Evolutionary conservation across 1,284 basidiomycete genomes (phyloP), one percentile per base, ranked within the genome.

Genomic region (Austroboletus olivaceoglutinosus): DNA sequence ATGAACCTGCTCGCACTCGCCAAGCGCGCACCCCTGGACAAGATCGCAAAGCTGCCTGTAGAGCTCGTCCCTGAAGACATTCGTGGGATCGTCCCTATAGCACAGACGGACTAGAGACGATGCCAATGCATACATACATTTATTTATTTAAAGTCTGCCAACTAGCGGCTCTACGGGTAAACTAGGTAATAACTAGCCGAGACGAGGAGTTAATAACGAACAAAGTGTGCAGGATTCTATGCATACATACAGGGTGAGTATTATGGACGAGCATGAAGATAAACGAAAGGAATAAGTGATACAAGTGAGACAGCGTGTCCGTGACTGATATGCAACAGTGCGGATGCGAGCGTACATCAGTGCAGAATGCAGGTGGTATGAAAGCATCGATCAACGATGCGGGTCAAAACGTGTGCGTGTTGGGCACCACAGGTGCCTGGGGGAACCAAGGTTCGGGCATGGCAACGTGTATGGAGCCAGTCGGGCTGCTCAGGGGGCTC

Each of bases 11-110:
- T 89, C 25, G 85, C 86, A 4, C 72, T 89, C 23, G 83, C 85
- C 47, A 88, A 88, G 63, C 76, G 86, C 8, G 85, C 85, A 11
- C 87, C 87, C 5, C 64, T 88, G 52, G 83, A 87, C 59, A 81
- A 77, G 53, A 84, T 89, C 50, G 83, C 83, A 18, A 74, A 74
- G 36, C 65, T 89, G 37, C 85, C 85, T 5, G 69, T 76, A 21
- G 82, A 85, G 44, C 68, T 89, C 36, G 82, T 89, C 2, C 85
- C 85, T 8, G 78, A 81, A 54, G 75, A 81, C 57, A 78, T 88
- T 53, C 74, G 85, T 43, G 73, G 76, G 55, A 78, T 81, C 53
- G 81, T 87, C 12, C 85, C 85, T 16, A 13, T 33, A 16, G 31
- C 31, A 33, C 25, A 25, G 25, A 25, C n/a, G n/a, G n/a, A n/a